These are phyloP conservation scores for Aeschynomene evenia DNA, from an alignment of 306 rosid genomes.

Conservation along the genomic window DNA sequence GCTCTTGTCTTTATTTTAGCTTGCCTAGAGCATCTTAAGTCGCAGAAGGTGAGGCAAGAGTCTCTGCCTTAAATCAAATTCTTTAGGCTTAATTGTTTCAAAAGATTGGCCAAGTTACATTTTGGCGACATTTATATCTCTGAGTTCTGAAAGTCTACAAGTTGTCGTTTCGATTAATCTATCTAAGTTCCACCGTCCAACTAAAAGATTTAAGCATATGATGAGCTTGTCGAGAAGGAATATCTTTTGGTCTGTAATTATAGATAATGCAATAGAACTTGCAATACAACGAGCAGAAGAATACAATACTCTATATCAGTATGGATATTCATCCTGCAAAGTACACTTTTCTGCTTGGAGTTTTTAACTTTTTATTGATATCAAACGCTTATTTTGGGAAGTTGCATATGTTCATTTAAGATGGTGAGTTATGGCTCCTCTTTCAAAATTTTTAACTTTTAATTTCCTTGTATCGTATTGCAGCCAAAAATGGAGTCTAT, in stretches of 20 bases:
- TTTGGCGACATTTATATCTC: constrained; percentile 17
- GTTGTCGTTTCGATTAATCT: background rate
- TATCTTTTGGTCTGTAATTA: constrained; percentile 3
- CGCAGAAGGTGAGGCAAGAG: constrained; percentile 28
- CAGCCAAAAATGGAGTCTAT: constrained; percentile 95
- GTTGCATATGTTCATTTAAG: constrained; percentile 8
- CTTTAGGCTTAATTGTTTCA: constrained; percentile 4
- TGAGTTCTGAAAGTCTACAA: background rate
- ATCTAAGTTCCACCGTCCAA: background rate
- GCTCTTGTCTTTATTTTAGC: constrained; percentile 5
- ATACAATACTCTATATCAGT: background rate
- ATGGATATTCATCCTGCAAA: constrained; percentile 25
- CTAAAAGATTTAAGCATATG: constrained; percentile 6
- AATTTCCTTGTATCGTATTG: constrained; percentile 31
- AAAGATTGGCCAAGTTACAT: background rate
- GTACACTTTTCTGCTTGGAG: background rate
- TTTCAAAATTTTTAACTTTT: constrained; percentile 20
- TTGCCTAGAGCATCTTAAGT: constrained; percentile 22
- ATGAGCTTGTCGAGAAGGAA: constrained; percentile 23
- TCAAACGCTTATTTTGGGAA: background rate
- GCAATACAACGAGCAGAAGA: constrained; percentile 3
- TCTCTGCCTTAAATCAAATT: constrained; percentile 19
- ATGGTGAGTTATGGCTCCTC: background rate
- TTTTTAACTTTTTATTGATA: background rate
- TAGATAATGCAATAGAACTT: constrained; percentile 4